A percentile compares a stretch with the other conserved stretches of the same genome.
Conservation (phyloP, 1,284 basidiomycete genomes). For the Puccinia horiana region DNA sequence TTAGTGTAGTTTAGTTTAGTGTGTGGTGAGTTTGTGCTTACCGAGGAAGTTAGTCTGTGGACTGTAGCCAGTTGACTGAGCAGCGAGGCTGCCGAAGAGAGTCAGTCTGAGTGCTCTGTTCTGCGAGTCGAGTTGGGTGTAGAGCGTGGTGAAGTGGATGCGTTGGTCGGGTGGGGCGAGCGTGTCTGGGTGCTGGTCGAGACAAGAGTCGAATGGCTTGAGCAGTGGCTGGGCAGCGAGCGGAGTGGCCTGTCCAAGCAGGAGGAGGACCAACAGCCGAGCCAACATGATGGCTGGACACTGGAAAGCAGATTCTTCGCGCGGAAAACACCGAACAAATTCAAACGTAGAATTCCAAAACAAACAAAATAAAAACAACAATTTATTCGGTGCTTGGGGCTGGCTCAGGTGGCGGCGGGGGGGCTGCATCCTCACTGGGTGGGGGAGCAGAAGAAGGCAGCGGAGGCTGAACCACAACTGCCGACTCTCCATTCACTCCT, state of each 20-base stretch:
- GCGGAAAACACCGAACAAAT: too few species aligned
- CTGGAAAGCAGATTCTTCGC: too few species aligned
- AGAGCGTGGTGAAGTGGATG: conserved; percentile 26
- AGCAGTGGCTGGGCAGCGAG: neutral
- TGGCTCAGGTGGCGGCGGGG: conserved; percentile 42
- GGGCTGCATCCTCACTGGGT: conserved; percentile 39
- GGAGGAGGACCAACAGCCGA: neutral
- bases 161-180: conserved; percentile 25
- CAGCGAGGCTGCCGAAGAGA: neutral
- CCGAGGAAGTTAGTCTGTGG: conserved; percentile 45
- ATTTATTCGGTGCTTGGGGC: too few species aligned
- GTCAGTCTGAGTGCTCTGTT: neutral
- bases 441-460: conserved; percentile 13
- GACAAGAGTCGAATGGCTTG: conserved; percentile 5
- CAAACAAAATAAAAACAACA: too few species aligned
- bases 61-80: conserved; percentile 25
- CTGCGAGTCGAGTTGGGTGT: conserved; percentile 6
- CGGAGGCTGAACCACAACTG: neutral
- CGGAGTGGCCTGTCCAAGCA: neutral
- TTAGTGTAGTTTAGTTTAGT: too few species aligned
- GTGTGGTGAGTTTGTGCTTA: neutral
- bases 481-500: neutral
- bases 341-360: too few species aligned
- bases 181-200: neutral
- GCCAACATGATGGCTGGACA: too few species aligned